These are phyloP conservation scores for Sclerotinia glacialis DNA, from an alignment of 2,329 filamentous ascomycete species.

Conservation along the genomic window DNA sequence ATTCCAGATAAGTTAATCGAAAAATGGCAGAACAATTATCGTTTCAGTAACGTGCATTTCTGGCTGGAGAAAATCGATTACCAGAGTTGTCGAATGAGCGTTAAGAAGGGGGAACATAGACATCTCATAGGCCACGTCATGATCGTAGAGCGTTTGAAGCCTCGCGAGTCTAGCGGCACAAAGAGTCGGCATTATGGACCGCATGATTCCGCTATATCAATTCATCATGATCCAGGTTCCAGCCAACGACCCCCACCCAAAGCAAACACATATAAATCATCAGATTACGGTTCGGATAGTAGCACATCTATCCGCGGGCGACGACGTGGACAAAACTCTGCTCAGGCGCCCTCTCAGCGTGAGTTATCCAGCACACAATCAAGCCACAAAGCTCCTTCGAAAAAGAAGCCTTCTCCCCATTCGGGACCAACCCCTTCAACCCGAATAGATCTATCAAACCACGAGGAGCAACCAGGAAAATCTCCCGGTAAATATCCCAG, in stretches of 20 bases:
- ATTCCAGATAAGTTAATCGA: not conserved
- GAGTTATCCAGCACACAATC: not conserved
- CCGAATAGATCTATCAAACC: not conserved
- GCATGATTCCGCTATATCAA: not conserved
- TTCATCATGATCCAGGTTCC: not conserved
- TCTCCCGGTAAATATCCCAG: not conserved
- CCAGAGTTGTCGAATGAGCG: not conserved
- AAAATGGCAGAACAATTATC: not conserved
- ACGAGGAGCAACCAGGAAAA: not conserved
- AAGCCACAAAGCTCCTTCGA: not conserved
- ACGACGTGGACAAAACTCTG: not conserved
- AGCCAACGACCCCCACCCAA: not conserved
- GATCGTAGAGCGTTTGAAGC: not conserved
- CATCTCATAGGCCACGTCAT: not conserved
- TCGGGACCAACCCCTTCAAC: not conserved
- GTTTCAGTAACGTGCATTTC: not conserved
- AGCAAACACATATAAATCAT: not conserved
- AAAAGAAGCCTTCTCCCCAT: not conserved
- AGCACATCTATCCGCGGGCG: not conserved
- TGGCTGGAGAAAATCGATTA: not conserved
- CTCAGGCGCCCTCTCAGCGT: not conserved
- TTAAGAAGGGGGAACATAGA: not conserved
- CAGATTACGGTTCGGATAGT: not conserved
- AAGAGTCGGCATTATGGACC: not conserved
- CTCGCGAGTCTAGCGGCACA: not conserved